These are phyloP conservation scores for Diaporthe sp. DNA, from an alignment of 2,329 filamentous ascomycete species.

Conservation along the genomic window DNA sequence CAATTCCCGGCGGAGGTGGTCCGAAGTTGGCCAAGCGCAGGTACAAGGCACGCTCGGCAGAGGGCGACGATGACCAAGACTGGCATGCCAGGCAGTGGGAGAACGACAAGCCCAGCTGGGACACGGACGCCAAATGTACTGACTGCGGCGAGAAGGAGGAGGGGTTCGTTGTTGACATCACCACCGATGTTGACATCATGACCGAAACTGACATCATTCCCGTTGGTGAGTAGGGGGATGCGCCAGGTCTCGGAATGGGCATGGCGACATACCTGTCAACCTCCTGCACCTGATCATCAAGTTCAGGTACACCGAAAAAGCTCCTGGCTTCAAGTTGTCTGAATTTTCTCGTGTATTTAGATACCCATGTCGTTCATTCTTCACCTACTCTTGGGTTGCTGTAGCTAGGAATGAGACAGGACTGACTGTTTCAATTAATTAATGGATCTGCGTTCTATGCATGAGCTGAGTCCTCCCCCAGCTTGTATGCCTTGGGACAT, in stretches of 20 bases:
- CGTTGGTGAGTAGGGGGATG: not conserved
- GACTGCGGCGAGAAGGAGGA: slow-evolving; percentile 17
- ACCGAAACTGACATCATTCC: not conserved
- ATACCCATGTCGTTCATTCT: slow-evolving; percentile 32
- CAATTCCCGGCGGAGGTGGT: no score
- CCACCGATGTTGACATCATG: not conserved
- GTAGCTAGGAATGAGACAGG: slow-evolving; percentile 4
- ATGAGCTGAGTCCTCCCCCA: not conserved
- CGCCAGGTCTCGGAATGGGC: not conserved
- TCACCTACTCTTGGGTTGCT: slow-evolving; percentile 23
- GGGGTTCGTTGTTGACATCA: slow-evolving; percentile 11
- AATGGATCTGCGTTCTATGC: not conserved
- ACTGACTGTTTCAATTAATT: not conserved
- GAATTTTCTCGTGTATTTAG: not conserved
- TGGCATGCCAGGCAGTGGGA: slow-evolving; percentile 38
- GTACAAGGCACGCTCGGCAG: not conserved
- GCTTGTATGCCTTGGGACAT: not conserved
- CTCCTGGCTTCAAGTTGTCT: not conserved
- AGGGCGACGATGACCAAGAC: not conserved
- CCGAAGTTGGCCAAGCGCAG: not conserved
- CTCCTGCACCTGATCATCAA: not conserved
- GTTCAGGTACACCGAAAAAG: not conserved
- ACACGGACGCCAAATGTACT: slow-evolving; percentile 32
- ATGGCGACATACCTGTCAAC: not conserved
- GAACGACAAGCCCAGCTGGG: slow-evolving; percentile 39